Evolutionary conservation across 768 basidiomycete genomes (phyloP).

Genomic region (Xerocomellus intermedius): DNA sequence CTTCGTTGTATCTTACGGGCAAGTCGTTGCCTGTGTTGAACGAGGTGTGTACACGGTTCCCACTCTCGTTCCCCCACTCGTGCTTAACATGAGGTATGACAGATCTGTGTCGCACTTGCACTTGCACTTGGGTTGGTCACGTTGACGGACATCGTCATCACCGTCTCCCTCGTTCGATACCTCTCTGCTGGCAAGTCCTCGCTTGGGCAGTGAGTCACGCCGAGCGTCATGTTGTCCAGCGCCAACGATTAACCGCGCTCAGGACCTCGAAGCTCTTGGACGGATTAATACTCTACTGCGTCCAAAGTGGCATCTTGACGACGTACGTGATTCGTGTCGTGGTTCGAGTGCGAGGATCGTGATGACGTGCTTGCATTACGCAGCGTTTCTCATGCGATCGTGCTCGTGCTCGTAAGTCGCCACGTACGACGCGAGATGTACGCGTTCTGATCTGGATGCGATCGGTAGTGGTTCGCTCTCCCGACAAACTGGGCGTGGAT

Average conservation of each 20-base stretch:
- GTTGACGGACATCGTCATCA: constrained; percentile 16
- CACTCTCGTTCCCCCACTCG: too few species aligned
- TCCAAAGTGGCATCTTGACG: constrained; percentile 15
- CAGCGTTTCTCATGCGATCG: constrained; percentile 6
- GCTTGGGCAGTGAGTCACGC: constrained; percentile 3
- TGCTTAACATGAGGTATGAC: too few species aligned
- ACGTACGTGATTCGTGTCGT: constrained; percentile 6
- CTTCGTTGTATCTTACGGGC: too few species aligned
- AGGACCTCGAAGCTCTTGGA: constrained; percentile 10
- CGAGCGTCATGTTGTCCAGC: background rate
- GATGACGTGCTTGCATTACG: background rate
- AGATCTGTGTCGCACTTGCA: constrained; percentile 6
- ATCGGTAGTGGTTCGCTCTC: constrained; percentile 8
- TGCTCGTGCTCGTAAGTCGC: constrained; percentile 8
- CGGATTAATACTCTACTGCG: constrained; percentile 7
- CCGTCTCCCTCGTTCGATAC: constrained; percentile 10
- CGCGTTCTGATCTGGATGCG: background rate
- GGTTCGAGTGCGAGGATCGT: background rate
- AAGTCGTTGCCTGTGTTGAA: too few species aligned
- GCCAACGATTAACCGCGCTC: background rate
- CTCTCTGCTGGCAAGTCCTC: constrained; percentile 2
- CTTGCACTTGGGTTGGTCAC: constrained; percentile 15
- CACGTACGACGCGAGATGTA: too few species aligned
- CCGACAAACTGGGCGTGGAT: constrained; percentile 2
- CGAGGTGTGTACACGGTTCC: background rate